phyloP scores from a whole-genome alignment of 1,284 basidiomycete genomes.

The Ganoderma multipileum region DNA sequence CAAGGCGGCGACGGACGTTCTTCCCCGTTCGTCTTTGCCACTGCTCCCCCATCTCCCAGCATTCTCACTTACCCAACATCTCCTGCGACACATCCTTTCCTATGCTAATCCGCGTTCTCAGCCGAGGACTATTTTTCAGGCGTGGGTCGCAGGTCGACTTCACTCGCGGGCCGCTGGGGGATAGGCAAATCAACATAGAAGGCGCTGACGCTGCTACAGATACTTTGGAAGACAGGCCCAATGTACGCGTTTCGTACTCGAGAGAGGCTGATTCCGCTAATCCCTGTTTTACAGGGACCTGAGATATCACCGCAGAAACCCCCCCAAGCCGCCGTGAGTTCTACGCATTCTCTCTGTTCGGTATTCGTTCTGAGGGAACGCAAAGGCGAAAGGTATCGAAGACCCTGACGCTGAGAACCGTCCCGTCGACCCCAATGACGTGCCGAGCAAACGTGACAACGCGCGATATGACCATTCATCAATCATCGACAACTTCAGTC shows the following conservation, averaged over 20 bases:
- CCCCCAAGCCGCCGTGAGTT: background rate
- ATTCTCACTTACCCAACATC: background rate
- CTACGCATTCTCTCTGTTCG: background rate
- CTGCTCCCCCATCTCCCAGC: background rate
- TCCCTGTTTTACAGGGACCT: background rate
- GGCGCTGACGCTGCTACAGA: background rate
- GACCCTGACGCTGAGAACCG: background rate
- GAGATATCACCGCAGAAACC: background rate
- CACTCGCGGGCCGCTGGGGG: background rate
- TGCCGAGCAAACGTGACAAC: too few species aligned
- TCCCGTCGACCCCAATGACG: too few species aligned
- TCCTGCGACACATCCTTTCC: slow-evolving; percentile 23
- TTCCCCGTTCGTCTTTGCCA: background rate
- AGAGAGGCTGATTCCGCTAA: too few species aligned
- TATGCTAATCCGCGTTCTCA: slow-evolving; percentile 28
- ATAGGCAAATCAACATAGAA: background rate
- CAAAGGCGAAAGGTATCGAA: background rate
- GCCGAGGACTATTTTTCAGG: slow-evolving; percentile 23
- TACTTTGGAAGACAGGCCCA: background rate
- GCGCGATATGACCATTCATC: background rate
- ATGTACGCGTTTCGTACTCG: background rate
- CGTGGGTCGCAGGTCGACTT: slow-evolving; percentile 19
- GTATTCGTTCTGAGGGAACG: background rate
- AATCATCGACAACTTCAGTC: background rate
- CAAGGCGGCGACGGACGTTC: background rate